Evolutionary conservation across 805 yeast genomes (phyloP).

Genomic region (Candida hungchunana): DNA sequence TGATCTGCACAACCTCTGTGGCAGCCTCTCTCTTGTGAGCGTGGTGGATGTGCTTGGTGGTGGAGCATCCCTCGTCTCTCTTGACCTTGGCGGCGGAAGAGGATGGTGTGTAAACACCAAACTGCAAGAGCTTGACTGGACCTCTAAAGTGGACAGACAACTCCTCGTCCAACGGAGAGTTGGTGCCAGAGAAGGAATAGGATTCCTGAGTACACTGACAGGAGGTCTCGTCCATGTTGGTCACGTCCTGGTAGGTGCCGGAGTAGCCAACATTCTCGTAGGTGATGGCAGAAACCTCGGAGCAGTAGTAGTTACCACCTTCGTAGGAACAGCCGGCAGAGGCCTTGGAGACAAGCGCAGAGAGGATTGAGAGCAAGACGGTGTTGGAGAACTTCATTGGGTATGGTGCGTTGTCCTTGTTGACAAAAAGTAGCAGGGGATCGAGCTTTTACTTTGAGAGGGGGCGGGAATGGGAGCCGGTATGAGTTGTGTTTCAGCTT

Average conservation of each 20-base stretch:
- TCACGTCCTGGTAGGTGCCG: slow-evolving; percentile 79
- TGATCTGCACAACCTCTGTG: slow-evolving; percentile 63
- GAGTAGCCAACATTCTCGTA: slow-evolving; percentile 77
- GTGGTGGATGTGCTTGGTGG: slow-evolving; percentile 39
- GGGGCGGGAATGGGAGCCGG: background rate
- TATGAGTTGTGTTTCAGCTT: slow-evolving; percentile 6
- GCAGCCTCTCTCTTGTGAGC: slow-evolving; percentile 56
- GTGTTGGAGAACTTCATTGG: slow-evolving; percentile 22
- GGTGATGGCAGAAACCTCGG: slow-evolving; percentile 58
- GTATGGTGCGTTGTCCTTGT: slow-evolving; percentile 1
- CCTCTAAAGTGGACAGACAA: slow-evolving; percentile 89
- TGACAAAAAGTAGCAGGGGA: background rate
- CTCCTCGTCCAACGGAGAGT: slow-evolving; percentile 84
- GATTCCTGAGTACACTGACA: slow-evolving; percentile 67
- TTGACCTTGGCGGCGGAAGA: slow-evolving; percentile 35
- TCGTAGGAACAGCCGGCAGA: slow-evolving; percentile 40
- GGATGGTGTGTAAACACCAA: slow-evolving; percentile 83
- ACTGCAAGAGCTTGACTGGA: slow-evolving; percentile 72
- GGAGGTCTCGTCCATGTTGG: slow-evolving; percentile 64
- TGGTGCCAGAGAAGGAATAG: slow-evolving; percentile 58
- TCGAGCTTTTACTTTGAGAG: background rate
- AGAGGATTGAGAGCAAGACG: slow-evolving; percentile 20
- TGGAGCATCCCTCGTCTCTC: slow-evolving; percentile 34
- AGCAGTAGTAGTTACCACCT: slow-evolving; percentile 83
- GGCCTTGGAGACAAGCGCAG: slow-evolving; percentile 19